Evolutionary conservation across 2,329 filamentous ascomycete genomes (phyloP), one percentile per base, ranked within the genome.

Genomic region (Thermomyces lanuginosus): DNA sequence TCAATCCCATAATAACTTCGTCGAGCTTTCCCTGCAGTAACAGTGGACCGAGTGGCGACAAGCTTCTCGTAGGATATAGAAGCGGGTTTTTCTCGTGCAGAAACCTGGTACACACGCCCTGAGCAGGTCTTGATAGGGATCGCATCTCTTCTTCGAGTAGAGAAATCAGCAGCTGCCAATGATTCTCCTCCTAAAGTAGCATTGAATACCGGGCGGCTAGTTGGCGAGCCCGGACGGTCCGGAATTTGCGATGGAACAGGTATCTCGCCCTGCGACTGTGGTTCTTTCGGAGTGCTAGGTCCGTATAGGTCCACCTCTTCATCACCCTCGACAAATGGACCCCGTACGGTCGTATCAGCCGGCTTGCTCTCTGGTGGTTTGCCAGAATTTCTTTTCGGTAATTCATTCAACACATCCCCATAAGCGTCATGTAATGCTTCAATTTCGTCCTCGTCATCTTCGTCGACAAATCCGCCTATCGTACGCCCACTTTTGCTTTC

Each of bases 1-100:
- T 92, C 76, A 37, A 98, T 76, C 6, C 89, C 89, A 48, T 92
- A 98, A 53, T 84, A 95, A 40, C 74, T 64, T 36, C 61, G 65
- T 24, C 60, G 58, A 10, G 71, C 71, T 39, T 59, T 61, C 10
- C 66, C 66, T 16, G 60, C 50, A n/a, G 48, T 46, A 2, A 55
- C 53, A 3, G 46, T 50, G 6, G 68, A 71, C 8, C 67, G 58
- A 26, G 58, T 49, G 10, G 66, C 66, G 33, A 70, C 58, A 3
- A 68, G 45, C 33, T 58, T 53, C 39, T 72, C 62, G 32, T 66
- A 71, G 0, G 64, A 52, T 5, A 60, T 31, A 1, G 45, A 31
- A 4, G 46, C 36, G 10, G 46, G 36, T 6, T 43, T 38, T 13
- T 45, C 44, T 33, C 56, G 61, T 30, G 51, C 41, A 2, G 44